Evolutionary conservation across 345 rosid genomes (phyloP), one percentile per base, ranked within the genome.

Genomic region (Lepidium sativum): DNA sequence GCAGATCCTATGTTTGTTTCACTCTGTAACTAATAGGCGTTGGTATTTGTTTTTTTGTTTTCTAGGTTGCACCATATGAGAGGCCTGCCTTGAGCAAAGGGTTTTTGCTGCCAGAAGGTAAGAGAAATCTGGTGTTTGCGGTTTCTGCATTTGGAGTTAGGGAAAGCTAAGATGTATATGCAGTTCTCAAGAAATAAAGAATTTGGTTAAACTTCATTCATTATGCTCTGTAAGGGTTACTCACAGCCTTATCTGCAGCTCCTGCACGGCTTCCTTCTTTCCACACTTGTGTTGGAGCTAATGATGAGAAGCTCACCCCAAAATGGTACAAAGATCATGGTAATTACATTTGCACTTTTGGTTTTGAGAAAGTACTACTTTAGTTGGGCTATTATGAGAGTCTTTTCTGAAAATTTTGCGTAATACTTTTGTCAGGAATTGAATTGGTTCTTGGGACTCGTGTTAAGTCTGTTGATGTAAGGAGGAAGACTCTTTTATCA

Each of bases 41-140:
- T 1, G 1, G 31, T 5, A 17, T 63, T 14, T 42, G 21, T 59
- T 18, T 27, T 21, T 0, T 41, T 60, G 71, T 68, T 49, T 49
- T 71, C 13, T 82, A 90, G 96, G 84, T 81, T 67, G 81, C 96
- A 14, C 96, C 97, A 20, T 90, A 90, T 53, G 97, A 90, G 84
- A 87, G 97, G 71, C 97, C 96, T 34, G 92, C 97, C 15, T 77
- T 90, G 67, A 90, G 96, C 83, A 90, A 90, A 82, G 95, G 97
- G 17, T 90, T 80, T 78, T 54, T 90, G 62, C 83, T 90, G 65
- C 92, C 95, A 15, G 97, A 83, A 84, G 84, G 97, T 86, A 60
- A 57, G 75, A 42, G 38, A 61, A 60, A 51, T 44, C 16, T 27
- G 34, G 23, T 65, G 42, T 42, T 27, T 72, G 43, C 11, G 17